Percentiles rank a stretch among this genome's conserved stretches.
Conservation (phyloP, 2,329 filamentous ascomycete genomes). For the Raffaelea arxii region DNA sequence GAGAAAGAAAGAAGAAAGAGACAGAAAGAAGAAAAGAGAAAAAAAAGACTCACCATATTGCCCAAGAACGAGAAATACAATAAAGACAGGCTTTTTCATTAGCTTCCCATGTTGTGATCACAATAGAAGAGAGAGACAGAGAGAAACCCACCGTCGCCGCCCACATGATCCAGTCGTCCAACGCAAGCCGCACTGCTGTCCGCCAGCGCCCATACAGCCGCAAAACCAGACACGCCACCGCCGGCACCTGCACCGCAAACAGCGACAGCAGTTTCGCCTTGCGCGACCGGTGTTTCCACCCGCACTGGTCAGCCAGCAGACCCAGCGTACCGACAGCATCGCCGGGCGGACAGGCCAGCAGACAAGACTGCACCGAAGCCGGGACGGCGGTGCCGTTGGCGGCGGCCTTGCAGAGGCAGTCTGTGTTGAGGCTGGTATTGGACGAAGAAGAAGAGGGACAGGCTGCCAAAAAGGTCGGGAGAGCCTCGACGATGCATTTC, state of each 20-base stretch:
- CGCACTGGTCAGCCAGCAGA: conserved; percentile 15
- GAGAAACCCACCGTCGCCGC: conserved; percentile 21
- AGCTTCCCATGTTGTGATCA: not conserved
- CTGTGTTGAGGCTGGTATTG: not conserved
- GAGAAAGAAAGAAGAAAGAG: not conserved
- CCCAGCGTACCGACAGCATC: conserved; percentile 1
- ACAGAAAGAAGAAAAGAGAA: not conserved
- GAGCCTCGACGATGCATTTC: not conserved
- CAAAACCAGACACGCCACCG: conserved; percentile 22
- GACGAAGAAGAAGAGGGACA: not conserved
- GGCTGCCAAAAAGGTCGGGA: not conserved
- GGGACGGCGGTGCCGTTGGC: not conserved
- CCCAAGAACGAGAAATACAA: conserved; percentile 21
- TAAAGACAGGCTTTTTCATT: conserved; percentile 17
- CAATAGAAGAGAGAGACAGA: not conserved
- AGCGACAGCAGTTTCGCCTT: conserved; percentile 22
- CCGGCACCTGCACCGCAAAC: conserved; percentile 25
- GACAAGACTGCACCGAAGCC: not conserved
- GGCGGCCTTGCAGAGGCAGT: not conserved
- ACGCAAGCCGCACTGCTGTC: conserved; percentile 19
- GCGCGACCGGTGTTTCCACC: conserved; percentile 20
- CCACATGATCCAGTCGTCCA: conserved; percentile 31
- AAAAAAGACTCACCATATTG: conserved; percentile 18
- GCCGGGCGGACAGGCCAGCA: conserved; percentile 1
- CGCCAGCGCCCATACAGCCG: conserved; percentile 27